Conservation (phyloP, 805 yeast species). For the Ogataea corticis region DNA sequence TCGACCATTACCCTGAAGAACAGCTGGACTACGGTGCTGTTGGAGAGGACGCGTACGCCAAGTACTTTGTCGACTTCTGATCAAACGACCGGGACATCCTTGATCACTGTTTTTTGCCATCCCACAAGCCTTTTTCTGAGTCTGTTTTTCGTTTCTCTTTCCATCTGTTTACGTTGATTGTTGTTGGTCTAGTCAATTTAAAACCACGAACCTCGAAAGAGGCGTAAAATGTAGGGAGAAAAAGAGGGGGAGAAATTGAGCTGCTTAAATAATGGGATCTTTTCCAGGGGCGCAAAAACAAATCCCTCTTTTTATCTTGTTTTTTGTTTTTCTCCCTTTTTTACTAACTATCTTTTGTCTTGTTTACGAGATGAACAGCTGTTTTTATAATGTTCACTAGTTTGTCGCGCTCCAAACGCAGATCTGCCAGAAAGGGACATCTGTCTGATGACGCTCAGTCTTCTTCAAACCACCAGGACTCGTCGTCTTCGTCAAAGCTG, state of each 20-base stretch:
- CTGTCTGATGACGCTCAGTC: slow-evolving; percentile 6
- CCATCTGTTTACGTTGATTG: not conserved
- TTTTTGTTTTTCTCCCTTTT: not conserved
- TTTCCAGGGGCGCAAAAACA: no score
- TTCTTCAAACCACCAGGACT: slow-evolving; percentile 10
- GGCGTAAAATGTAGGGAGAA: no score
- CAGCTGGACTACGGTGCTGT: slow-evolving; percentile 77
- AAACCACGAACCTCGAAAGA: not conserved
- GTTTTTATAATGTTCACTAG: slow-evolving; percentile 11
- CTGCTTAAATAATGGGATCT: no score
- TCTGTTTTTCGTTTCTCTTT: not conserved
- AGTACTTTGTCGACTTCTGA: slow-evolving; percentile 34
- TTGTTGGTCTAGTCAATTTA: not conserved
- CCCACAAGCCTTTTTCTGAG: not conserved
- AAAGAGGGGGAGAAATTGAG: no score
- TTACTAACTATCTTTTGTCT: not conserved
- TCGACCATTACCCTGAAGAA: slow-evolving; percentile 78
- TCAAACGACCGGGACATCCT: not conserved
- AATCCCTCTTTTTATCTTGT: no score
- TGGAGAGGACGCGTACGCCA: slow-evolving; percentile 44
- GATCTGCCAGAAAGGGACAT: slow-evolving; percentile 3
- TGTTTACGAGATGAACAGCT: not conserved
- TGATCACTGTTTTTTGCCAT: not conserved
- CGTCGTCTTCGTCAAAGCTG: slow-evolving; percentile 12
- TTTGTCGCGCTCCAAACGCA: slow-evolving; percentile 9